A percentile compares a stretch with the other conserved stretches of the same genome.
phyloP scores from a whole-genome alignment of 2,329 filamentous ascomycete genomes.

The Talaromyces albobiverticillius region DNA sequence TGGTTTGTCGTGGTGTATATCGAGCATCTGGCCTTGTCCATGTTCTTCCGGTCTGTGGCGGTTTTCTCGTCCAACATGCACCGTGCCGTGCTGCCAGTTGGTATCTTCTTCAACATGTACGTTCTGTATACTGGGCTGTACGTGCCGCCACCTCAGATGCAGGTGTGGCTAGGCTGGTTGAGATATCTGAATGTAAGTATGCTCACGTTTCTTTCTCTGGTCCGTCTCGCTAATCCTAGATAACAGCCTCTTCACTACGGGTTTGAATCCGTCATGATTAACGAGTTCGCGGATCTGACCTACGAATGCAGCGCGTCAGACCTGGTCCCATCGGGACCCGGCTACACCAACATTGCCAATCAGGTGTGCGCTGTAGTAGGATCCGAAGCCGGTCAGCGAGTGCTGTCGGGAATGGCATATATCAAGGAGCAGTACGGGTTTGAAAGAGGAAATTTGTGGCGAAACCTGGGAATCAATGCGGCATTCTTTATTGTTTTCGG shows the following conservation, averaged over 20 bases:
- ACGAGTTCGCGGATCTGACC: slow-evolving; percentile 69
- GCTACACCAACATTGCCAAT: slow-evolving; percentile 65
- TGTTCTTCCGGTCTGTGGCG: slow-evolving; percentile 71
- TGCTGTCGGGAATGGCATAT: slow-evolving; percentile 56
- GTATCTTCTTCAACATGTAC: slow-evolving; percentile 72
- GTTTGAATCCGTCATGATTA: slow-evolving; percentile 72
- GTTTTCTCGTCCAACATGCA: slow-evolving; percentile 75
- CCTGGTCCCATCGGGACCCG: slow-evolving; percentile 65
- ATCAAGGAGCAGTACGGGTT: slow-evolving; percentile 40
- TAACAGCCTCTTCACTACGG: neutral
- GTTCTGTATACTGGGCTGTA: slow-evolving; percentile 72
- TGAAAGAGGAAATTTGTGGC: slow-evolving; percentile 7
- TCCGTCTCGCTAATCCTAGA: neutral
- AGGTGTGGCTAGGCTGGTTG: slow-evolving; percentile 74
- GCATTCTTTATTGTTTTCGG: neutral
- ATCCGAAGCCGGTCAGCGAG: slow-evolving; percentile 58
- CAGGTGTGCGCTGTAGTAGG: slow-evolving; percentile 67
- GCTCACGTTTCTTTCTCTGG: neutral
- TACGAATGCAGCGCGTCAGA: slow-evolving; percentile 65
- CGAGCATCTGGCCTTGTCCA: slow-evolving; percentile 59
- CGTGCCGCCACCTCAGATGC: slow-evolving; percentile 70
- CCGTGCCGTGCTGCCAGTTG: slow-evolving; percentile 75
- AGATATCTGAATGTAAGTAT: slow-evolving; percentile 71
- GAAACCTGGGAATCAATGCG: slow-evolving; percentile 9
- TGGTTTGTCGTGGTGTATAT: slow-evolving; percentile 58